Evolutionary conservation across 2,329 filamentous ascomycete species (phyloP).

Genomic region (Cryphonectria japonica): DNA sequence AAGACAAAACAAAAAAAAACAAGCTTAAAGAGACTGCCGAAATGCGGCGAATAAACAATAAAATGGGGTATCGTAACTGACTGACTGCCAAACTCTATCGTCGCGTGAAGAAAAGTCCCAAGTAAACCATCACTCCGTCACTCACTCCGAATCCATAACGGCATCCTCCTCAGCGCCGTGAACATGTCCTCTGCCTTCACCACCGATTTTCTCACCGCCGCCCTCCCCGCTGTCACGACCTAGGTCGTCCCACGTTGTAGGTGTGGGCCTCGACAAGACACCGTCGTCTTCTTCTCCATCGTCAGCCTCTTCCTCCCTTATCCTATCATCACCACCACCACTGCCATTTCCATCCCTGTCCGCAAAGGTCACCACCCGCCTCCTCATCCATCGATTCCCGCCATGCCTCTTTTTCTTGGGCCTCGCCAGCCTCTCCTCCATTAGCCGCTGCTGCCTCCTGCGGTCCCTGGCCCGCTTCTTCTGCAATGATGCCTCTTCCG

Average conservation of each 20-base stretch:
- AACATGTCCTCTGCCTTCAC: conserved; percentile 30
- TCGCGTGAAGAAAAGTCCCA: background rate
- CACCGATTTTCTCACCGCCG: conserved; percentile 18
- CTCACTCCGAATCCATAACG: conserved; percentile 32
- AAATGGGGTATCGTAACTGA: conserved; percentile 24
- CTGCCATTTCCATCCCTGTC: conserved; percentile 1
- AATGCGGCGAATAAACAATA: background rate
- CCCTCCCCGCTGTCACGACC: conserved; percentile 2
- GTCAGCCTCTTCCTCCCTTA: background rate
- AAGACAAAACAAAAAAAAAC: background rate
- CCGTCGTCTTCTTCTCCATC: conserved; percentile 21
- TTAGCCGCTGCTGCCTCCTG: conserved; percentile 31
- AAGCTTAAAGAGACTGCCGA: conserved; percentile 2
- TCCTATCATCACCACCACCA: conserved; percentile 18
- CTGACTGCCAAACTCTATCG: background rate
- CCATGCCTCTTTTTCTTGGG: conserved; percentile 18
- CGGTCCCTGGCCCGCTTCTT: conserved; percentile 36
- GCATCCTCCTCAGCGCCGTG: conserved; percentile 30
- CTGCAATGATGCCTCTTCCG: conserved; percentile 44
- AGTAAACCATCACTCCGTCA: background rate
- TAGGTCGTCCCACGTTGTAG: conserved; percentile 41
- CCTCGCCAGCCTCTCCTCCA: conserved; percentile 25
- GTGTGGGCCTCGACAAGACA: conserved; percentile 41
- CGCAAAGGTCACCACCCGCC: conserved; percentile 24
- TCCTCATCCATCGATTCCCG: conserved; percentile 22